Conservation (phyloP, 2,329 filamentous ascomycete genomes). For the Beauveria medogensis region DNA sequence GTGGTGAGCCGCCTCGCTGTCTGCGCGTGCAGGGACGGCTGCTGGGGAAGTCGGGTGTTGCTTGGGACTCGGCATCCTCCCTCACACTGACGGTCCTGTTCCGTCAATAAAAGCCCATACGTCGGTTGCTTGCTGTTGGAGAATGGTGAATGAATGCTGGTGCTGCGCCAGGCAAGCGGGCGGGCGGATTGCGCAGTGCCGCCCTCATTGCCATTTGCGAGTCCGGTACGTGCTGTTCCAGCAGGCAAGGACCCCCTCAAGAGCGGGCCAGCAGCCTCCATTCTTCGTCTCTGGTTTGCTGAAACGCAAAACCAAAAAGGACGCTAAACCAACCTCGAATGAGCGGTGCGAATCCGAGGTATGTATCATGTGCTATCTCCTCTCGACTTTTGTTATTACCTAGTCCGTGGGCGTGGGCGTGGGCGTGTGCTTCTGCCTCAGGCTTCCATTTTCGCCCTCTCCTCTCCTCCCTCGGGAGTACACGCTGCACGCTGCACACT, state of each 20-base stretch:
- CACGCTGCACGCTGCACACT: background rate
- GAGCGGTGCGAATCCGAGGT: constrained; percentile 4
- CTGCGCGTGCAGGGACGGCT: background rate
- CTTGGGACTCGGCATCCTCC: background rate
- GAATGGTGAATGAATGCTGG: background rate
- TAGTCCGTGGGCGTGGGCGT: background rate
- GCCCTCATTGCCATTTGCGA: background rate
- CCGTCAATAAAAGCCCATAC: no score
- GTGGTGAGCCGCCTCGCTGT: background rate
- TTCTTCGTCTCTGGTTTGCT: constrained; percentile 4
- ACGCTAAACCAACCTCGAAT: constrained; percentile 10
- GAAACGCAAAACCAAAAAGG: background rate
- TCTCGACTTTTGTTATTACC: background rate
- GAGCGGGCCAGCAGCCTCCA: background rate
- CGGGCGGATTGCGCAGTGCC: constrained; percentile 2
- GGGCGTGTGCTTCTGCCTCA: background rate
- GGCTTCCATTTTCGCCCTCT: background rate
- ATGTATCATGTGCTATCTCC: constrained; percentile 6
- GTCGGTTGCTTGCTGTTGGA: no score
- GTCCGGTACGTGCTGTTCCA: background rate
- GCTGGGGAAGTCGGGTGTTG: background rate
- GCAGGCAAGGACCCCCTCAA: background rate
- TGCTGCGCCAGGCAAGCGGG: background rate
- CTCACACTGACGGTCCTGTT: background rate
- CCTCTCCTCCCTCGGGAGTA: background rate